These are phyloP conservation scores for Blastocystis sp. DNA, from an alignment of 352 stramenopile species.

Conservation along the genomic window DNA sequence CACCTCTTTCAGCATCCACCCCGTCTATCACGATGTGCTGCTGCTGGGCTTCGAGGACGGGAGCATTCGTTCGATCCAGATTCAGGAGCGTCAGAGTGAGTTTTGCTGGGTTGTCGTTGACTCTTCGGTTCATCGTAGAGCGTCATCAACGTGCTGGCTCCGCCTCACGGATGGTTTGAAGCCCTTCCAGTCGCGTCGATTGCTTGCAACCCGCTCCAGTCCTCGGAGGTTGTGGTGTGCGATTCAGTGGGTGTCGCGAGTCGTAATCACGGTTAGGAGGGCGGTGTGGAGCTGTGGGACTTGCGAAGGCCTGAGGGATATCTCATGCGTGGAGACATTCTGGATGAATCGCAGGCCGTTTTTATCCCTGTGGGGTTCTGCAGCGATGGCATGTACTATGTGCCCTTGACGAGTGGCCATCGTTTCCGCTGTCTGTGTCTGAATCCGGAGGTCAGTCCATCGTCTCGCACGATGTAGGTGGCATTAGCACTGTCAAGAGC, in stretches of 20 bases:
- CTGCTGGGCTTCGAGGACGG: constrained; percentile 14
- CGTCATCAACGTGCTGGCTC: not conserved
- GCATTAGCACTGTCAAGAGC: not conserved
- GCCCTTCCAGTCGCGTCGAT: not conserved
- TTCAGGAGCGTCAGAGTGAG: not conserved
- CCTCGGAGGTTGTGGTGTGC: not conserved
- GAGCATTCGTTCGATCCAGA: not conserved
- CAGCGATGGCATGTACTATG: not conserved
- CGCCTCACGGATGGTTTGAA: not conserved
- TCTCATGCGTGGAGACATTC: not conserved
- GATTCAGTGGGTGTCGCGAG: not conserved
- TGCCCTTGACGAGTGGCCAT: not conserved
- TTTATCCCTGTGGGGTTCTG: not conserved
- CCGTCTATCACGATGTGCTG: not conserved
- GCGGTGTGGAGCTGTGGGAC: not conserved
- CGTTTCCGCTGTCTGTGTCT: not conserved
- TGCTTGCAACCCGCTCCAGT: not conserved
- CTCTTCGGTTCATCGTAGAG: not conserved
- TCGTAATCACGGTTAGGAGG: not conserved
- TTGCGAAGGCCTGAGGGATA: too few relatives aligned
- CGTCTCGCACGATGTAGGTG: not conserved
- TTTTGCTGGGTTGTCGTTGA: not conserved
- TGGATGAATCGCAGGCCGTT: not conserved
- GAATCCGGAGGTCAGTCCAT: not conserved
- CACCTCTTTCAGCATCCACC: not conserved